Base-by-base conservation (phyloP, 306 rosid species). In the Pterocarpus macrocarpus region DNA sequence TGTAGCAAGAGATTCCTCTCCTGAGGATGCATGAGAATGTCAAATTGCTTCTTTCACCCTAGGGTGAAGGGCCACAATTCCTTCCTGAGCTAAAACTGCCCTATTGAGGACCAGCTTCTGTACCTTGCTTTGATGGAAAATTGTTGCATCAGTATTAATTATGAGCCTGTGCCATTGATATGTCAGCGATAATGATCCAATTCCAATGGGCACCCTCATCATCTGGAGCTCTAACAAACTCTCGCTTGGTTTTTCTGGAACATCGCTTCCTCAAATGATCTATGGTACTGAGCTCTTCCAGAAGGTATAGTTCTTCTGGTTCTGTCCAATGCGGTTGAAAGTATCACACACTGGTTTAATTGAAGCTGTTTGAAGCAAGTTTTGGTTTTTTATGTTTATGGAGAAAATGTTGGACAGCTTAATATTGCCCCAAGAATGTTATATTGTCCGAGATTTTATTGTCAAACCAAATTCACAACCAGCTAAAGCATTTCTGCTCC, bases 1-100 rank as follows among this genome's bases (percentile, higher is more conserved):
- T 30, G 89, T 39, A 0, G 81, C 68, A 39, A 77, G 86, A 76
- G 88, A 83, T 75, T 86, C 77, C 44, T 81, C 86, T 36, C 86
- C 59, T 1, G 76, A 80, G 78, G 90, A 69, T 83, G 86, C 80
- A 55, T 83, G 82, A 86, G 72, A 44, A 75, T 70, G 72, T 74
- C 50, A 17, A 55, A 22, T 33, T 50, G 64, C 52, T 68, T 50
- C 32, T 32, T 44, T 57, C 56, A 15, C 73, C 64, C 15, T 11
- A 58, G 39, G 56, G 50, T 56, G 75, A 81, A 69, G 76, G 73
- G 70, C 55, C 71, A 67, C 33, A 28, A 32, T 72, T 73, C n/a
- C 32, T 15, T 44, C n/a, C 1, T 39, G 39, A 22, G n/a, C 30
- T 59, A 59, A 14, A 43, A 15, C 15, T 59, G 39, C 43, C 43